Percentiles rank a stretch among this genome's conserved stretches.
These are phyloP conservation scores for Dryadomyces quercivorus DNA, from an alignment of 2,329 filamentous ascomycete species.

Conservation along the genomic window DNA sequence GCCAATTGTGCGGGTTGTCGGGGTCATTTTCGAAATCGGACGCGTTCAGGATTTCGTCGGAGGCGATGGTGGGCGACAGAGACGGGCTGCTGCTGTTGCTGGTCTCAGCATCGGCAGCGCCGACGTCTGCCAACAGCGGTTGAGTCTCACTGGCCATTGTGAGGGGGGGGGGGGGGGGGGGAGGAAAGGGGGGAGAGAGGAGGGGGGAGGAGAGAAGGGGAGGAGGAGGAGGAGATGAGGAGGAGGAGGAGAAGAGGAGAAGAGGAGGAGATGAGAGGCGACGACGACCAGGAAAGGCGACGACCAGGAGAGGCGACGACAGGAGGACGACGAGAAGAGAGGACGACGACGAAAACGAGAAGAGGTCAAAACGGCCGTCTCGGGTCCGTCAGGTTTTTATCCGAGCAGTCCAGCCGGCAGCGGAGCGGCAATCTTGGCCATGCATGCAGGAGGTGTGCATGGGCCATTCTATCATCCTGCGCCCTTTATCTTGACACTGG, in stretches of 20 bases:
- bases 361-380: neutral
- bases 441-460: neutral
- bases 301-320: neutral
- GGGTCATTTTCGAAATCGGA: slow-evolving; percentile 19
- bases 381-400: neutral
- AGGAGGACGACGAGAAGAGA: neutral
- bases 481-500: neutral
- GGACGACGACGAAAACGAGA: neutral
- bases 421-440: neutral
- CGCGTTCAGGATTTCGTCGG: neutral
- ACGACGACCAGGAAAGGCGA: neutral
- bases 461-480: neutral
- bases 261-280: neutral
- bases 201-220: neutral
- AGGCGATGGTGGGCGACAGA: neutral
- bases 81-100: neutral
- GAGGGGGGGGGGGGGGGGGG: too few relatives aligned
- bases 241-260: neutral
- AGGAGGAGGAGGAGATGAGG: neutral
- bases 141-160: slow-evolving; percentile 3
- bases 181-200: neutral
- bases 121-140: slow-evolving; percentile 4
- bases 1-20: slow-evolving; percentile 43
- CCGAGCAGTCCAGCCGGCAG: neutral
- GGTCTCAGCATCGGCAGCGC: neutral